A percentile compares a stretch with the other conserved stretches of the same genome.
These are phyloP conservation scores for Trichoderma koningii DNA, from an alignment of 2,329 filamentous ascomycete genomes.

Conservation along the genomic window DNA sequence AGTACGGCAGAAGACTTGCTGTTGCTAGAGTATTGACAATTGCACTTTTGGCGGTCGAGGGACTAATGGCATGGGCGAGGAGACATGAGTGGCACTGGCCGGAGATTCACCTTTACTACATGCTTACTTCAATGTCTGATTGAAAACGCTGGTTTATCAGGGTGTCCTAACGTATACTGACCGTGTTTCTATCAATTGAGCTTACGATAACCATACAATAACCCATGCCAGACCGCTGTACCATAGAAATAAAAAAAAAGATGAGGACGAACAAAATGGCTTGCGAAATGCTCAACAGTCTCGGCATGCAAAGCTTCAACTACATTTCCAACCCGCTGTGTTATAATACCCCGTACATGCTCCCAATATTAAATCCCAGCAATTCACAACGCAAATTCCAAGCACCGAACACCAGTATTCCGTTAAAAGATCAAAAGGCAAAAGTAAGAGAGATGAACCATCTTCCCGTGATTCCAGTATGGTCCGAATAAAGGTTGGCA, in stretches of 20 bases:
- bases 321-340: not conserved
- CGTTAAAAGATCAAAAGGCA: not conserved
- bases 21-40: slow-evolving; percentile 20
- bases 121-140: not conserved
- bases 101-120: not conserved
- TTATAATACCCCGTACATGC: slow-evolving; percentile 4
- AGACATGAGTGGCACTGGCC: no score
- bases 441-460: not conserved
- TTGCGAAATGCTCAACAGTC: not conserved
- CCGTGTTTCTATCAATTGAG: not conserved
- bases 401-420: slow-evolving; percentile 7
- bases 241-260: no score
- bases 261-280: not conserved
- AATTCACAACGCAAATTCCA: not conserved
- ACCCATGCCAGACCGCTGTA: not conserved
- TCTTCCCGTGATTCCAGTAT: not conserved
- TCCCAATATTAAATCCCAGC: slow-evolving; percentile 5
- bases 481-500: not conserved
- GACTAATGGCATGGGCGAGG: no score
- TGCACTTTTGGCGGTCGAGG: no score
- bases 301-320: not conserved
- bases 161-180: not conserved
- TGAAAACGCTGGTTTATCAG: not conserved
- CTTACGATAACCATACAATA: not conserved
- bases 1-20: not conserved